A percentile compares a stretch with the other conserved stretches of the same genome.
Conservation (phyloP, 2,329 filamentous ascomycete species). For the Nakataea oryzae region DNA sequence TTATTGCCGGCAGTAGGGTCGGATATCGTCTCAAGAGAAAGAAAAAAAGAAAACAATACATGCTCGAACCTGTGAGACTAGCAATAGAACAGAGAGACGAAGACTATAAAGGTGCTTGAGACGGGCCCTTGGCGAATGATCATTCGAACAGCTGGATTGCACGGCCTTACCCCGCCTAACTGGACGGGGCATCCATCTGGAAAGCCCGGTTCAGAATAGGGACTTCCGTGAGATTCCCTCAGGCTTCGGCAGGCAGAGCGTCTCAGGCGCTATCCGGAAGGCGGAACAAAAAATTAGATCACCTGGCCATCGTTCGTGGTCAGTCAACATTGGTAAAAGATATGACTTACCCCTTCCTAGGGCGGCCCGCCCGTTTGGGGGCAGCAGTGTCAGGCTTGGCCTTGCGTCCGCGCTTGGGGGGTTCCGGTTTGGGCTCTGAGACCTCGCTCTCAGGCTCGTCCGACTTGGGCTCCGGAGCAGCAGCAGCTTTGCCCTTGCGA, state of each 20-base stretch:
- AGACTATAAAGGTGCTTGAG: neutral
- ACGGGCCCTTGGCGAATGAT: neutral
- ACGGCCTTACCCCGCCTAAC: neutral
- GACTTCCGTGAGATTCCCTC: neutral
- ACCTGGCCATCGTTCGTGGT: neutral
- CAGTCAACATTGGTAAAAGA: neutral
- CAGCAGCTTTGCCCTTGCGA: neutral
- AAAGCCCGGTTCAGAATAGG: neutral
- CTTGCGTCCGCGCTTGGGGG: conserved; percentile 1
- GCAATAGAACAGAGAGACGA: neutral
- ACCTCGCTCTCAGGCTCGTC: neutral
- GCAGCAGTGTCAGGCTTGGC: neutral
- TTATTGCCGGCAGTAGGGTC: neutral
- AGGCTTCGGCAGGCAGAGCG: neutral
- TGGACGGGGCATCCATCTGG: neutral
- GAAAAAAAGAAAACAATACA: neutral
- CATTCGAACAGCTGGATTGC: neutral
- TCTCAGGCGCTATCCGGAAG: neutral
- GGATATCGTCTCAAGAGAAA: neutral
- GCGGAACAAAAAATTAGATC: neutral
- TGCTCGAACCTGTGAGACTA: neutral
- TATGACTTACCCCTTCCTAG: neutral
- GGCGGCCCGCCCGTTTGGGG: neutral
- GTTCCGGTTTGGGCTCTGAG: neutral
- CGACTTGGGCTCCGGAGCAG: neutral